Percentiles rank a stretch among this genome's conserved stretches.
These are phyloP conservation scores for Nepenthes alata DNA, from an alignment of 179 eudicot genomes.

Conservation along the genomic window DNA sequence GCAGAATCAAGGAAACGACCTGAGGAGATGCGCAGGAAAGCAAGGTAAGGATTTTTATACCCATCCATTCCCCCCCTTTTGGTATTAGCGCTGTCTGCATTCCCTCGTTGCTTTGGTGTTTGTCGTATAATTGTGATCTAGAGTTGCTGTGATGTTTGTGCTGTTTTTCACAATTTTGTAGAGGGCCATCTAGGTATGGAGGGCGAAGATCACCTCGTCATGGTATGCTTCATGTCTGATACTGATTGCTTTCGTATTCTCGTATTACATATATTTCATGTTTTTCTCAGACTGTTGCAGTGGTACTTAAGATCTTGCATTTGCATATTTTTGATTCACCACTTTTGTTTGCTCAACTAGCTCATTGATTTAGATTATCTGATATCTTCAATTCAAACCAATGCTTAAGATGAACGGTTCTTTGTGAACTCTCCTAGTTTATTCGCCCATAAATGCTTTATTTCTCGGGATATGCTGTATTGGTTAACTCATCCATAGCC, in stretches of 20 bases:
- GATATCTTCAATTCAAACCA: too few species aligned
- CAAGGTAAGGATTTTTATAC: constrained; percentile 32
- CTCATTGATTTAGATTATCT: too few species aligned
- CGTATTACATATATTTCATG: background rate
- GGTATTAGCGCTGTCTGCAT: too few species aligned
- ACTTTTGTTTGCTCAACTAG: too few species aligned
- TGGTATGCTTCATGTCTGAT: constrained; percentile 19
- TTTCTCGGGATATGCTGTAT: too few species aligned
- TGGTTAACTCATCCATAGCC: too few species aligned
- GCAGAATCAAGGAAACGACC: constrained; percentile 63
- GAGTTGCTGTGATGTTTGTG: background rate
- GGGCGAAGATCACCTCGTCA: constrained; percentile 37
- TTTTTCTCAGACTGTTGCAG: too few species aligned
- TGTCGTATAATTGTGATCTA: background rate
- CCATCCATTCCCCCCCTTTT: background rate
- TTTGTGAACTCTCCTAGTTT: too few species aligned
- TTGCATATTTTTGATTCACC: too few species aligned
- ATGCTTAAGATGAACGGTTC: too few species aligned
- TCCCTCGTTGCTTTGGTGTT: background rate
- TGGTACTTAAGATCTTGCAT: too few species aligned
- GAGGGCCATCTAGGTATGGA: constrained; percentile 48
- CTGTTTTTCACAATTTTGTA: background rate
- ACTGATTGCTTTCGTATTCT: background rate
- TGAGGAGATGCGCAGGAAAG: constrained; percentile 60
- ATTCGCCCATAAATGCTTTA: too few species aligned